Evolutionary conservation across 2,329 filamentous ascomycete genomes (phyloP), one percentile per base, ranked within the genome.

Genomic region (Ophiocordyceps camponoti-leonardi): DNA sequence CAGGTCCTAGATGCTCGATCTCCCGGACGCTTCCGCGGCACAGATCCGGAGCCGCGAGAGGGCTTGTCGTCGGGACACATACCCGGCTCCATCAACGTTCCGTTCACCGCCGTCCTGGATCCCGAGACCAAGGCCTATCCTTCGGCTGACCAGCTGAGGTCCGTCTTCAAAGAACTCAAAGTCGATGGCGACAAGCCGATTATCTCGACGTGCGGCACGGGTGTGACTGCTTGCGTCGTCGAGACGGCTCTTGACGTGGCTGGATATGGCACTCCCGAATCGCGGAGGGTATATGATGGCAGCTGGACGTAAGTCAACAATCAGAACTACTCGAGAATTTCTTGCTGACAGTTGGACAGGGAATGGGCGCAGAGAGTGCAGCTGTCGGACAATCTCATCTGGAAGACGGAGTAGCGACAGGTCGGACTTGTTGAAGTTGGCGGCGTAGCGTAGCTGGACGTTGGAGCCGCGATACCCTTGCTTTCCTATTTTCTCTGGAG

Each of bases 41-140:
- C 72, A 47, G 84, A 85, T 46, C 83, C 86, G 0, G 92, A 98
- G 65, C 92, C 92, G 3, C 77, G 92, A 50, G 77, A 83, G 49
- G 88, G 86, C 48, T 67, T 98, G 39, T 80, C 84, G 0, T 94
- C 86, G 6, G 92, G 92, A 18, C 90, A 98, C 64, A 86, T 96
- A 62, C 92, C 92, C 2, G 81, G 86, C 28, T 85, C 87, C 18
- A 83, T 84, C 58, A 93, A 78, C 53, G 68, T 98, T 26, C 85
- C 92, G 1, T 81, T 94, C 53, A 75, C 74, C 45, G 75, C 83
- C 13, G 69, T 98, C 10, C 72, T 98, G 37, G 86, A 96, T 56
- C 80, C 85, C 0, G 69, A 81, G 48, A 90, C 82, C 49, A 95
- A 94, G 68, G 73, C 85, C 0, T 79, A 92, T 52, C 72, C 88